Percentiles rank a stretch among this genome's conserved stretches.
phyloP scores from a whole-genome alignment of 23 red algal genomes.

The Gracilaria domingensis region DNA sequence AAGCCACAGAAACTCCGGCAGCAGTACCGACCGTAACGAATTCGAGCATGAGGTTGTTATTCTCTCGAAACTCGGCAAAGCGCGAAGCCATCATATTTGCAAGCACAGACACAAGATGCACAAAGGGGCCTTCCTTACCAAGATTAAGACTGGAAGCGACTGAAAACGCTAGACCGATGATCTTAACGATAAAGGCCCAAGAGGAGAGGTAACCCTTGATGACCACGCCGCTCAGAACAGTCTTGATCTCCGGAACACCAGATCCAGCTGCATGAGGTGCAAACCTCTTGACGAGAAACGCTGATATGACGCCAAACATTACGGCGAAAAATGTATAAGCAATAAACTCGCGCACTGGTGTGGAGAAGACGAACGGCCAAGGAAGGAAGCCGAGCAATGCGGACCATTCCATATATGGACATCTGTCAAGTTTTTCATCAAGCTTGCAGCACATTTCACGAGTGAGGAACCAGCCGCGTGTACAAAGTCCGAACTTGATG shows the following conservation, averaged over 20 bases:
- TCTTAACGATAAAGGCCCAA: conserved; percentile 84
- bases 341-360: conserved; percentile 29
- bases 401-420: conserved; percentile 59
- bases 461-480: conserved; percentile 69
- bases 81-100: conserved; percentile 64
- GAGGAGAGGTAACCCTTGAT: conserved; percentile 78
- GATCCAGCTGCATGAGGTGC: conserved; percentile 95
- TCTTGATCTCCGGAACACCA: conserved; percentile 95
- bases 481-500: conserved; percentile 84
- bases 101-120: conserved; percentile 74
- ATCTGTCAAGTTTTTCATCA: conserved; percentile 36
- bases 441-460: conserved; percentile 76
- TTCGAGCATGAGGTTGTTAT: conserved; percentile 69
- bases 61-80: conserved; percentile 63
- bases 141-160: conserved; percentile 81
- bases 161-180: conserved; percentile 82
- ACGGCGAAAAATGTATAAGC: conserved; percentile 36
- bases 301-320: conserved; percentile 48
- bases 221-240: conserved; percentile 79
- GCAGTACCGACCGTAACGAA: conserved; percentile 76
- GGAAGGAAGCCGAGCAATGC: conserved; percentile 42
- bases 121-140: conserved; percentile 92
- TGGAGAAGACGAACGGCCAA: conserved; percentile 24
- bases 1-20: conserved; percentile 89
- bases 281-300: conserved; percentile 75